Evolutionary conservation across 345 rosid species (phyloP), one percentile per base, ranked within the genome.

Genomic region (Gossypioides kirkii): DNA sequence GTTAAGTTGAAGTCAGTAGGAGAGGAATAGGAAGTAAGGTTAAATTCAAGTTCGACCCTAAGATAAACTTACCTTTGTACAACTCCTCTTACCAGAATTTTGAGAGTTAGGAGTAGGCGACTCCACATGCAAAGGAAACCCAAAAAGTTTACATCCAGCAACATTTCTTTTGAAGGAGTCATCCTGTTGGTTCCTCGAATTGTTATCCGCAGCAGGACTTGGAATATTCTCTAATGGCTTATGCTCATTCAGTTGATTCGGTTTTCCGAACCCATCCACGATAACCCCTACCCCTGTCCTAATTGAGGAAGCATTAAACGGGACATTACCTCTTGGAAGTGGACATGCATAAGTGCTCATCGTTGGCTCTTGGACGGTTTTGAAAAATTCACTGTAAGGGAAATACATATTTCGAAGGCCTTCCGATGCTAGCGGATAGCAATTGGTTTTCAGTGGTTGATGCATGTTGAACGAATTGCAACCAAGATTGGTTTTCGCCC

Each of bases 51-150:
- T 63, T 73, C 49, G 45, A 45, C 20, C 46, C 53, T 70, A 70
- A 58, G 56, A 55, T 49, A 78, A 32, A 56, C 83, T 80, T 83
- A 91, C 97, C 93, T 94, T 94, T 50, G 93, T 87, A 72, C 97
- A 94, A 79, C 91, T 87, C 83, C 95, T 89, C 90, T 91, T 91
- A 81, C 92, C 89, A 53, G 90, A 86, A 82, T 78, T 82, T 81
- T 83, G 92, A 0, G 80, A 82, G 79, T 80, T 85, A 59, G 86
- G 67, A 67, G 81, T 64, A 22, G 86, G 78, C 54, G 86, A 75
- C 73, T 86, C 97, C 32, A 80, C 82, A 20, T 87, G 87, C 77
- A 93, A 79, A 17, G 90, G 80, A 80, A 88, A 94, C 59, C 98
- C 98, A 38, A 94, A 94, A 61, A 94, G 88, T 78, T 87, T 94